Evolutionary conservation across 2,329 filamentous ascomycete species (phyloP).

Genomic region (Diaporthe citri): DNA sequence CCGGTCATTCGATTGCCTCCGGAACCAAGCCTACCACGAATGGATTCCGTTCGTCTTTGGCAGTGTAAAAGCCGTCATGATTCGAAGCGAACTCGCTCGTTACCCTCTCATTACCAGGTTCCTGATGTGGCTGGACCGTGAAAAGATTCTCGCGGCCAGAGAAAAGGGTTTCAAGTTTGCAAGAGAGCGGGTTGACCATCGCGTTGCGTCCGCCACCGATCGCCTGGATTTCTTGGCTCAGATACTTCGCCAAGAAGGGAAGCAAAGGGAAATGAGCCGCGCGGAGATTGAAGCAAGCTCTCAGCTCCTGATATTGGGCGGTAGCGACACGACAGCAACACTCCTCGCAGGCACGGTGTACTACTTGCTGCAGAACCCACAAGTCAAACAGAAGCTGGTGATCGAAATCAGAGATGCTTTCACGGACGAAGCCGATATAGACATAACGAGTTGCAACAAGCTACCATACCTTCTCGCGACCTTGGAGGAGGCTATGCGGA

Average conservation of each 20-base stretch:
- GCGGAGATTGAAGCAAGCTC: constrained; percentile 41
- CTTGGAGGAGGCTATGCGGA: constrained; percentile 48
- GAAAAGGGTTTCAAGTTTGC: constrained; percentile 50
- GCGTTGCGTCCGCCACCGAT: constrained; percentile 41
- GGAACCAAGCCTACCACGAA: constrained; percentile 47
- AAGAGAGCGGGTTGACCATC: constrained; percentile 48
- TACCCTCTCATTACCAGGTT: background rate
- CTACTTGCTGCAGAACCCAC: constrained; percentile 53
- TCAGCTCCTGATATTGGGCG: constrained; percentile 55
- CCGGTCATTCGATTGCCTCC: constrained; percentile 56
- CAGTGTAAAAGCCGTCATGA: background rate
- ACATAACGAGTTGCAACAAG: constrained; percentile 41
- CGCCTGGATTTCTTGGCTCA: constrained; percentile 1
- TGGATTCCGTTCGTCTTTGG: constrained; percentile 45
- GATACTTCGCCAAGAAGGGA: background rate
- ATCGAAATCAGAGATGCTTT: constrained; percentile 56
- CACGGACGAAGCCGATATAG: constrained; percentile 48
- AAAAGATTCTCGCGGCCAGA: constrained; percentile 39
- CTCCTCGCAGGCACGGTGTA: constrained; percentile 53
- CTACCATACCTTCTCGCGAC: constrained; percentile 50
- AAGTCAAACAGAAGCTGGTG: constrained; percentile 51
- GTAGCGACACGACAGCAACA: constrained; percentile 63
- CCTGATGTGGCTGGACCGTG: background rate
- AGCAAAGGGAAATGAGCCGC: constrained; percentile 32
- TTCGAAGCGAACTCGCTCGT: constrained; percentile 1